Conservation (phyloP, 495 filamentous ascomycete species). For the Glutinoglossum americanum region DNA sequence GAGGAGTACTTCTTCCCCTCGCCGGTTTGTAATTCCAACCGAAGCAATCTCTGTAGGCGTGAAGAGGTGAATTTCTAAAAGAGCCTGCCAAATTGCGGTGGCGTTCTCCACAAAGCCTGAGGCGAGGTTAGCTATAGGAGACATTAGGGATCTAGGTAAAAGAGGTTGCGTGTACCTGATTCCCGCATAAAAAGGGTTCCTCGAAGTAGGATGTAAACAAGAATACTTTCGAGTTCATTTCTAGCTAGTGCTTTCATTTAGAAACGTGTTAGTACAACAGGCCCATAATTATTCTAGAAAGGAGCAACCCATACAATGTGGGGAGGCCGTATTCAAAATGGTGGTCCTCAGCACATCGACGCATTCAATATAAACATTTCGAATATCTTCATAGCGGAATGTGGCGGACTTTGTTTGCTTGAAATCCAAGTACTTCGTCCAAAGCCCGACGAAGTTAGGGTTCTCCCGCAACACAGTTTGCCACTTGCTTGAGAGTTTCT, state of each 20-base stretch:
- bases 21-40: conserved; percentile 4
- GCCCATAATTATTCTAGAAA: neutral
- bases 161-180: conserved; percentile 25
- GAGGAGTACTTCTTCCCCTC: conserved; percentile 11
- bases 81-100: conserved; percentile 61
- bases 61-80: conserved; percentile 54
- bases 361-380: conserved; percentile 31
- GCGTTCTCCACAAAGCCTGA: conserved; percentile 43
- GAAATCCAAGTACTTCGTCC: conserved; percentile 56
- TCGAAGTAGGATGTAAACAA: conserved; percentile 54
- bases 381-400: conserved; percentile 48
- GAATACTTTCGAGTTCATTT: conserved; percentile 24
- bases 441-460: conserved; percentile 36
- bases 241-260: conserved; percentile 7
- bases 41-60: conserved; percentile 17
- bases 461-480: conserved; percentile 33
- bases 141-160: neutral
- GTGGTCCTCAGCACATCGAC: conserved; percentile 26
- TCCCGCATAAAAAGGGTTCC: conserved; percentile 53
- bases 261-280: neutral
- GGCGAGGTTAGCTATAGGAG: neutral
- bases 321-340: conserved; percentile 7
- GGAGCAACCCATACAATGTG: neutral
- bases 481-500: conserved; percentile 42
- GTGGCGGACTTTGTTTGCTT: conserved; percentile 42